Conservation (phyloP, 1,284 basidiomycete species). For the Apiotrichum sp. region DNA sequence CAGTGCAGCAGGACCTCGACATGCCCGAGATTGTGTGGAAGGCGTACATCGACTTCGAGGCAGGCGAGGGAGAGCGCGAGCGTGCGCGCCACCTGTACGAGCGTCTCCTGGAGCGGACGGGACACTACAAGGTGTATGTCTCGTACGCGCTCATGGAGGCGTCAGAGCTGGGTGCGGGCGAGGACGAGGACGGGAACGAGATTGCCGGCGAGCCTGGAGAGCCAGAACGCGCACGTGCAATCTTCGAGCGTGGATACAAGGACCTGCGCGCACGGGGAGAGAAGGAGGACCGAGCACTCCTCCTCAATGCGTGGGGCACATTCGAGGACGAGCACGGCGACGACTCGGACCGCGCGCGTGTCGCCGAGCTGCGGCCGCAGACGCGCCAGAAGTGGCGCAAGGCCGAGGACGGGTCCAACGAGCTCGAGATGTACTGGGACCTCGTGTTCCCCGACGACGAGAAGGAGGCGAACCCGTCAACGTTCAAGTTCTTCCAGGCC, state of each 20-base stretch:
- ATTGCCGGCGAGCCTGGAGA: conserved; percentile 65
- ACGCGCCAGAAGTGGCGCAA: conserved; percentile 77
- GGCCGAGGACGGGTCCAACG: conserved; percentile 73
- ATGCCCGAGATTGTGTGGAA: conserved; percentile 98
- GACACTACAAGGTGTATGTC: conserved; percentile 75
- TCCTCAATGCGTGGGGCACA: conserved; percentile 87
- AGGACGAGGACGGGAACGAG: conserved; percentile 66
- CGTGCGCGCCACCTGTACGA: conserved; percentile 82
- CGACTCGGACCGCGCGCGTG: conserved; percentile 62
- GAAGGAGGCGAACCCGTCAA: conserved; percentile 78
- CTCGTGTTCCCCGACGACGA: conserved; percentile 93
- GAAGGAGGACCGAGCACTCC: conserved; percentile 83
- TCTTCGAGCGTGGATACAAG: conserved; percentile 81
- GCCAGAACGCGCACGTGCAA: conserved; percentile 59
- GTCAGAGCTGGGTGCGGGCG: conserved; percentile 52
- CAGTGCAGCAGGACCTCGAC: conserved; percentile 86
- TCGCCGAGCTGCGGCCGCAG: conserved; percentile 83
- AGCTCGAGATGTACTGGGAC: conserved; percentile 85
- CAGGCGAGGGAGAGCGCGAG: conserved; percentile 78
- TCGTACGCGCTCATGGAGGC: conserved; percentile 50
- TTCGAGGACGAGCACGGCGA: conserved; percentile 77
- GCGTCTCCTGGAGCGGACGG: conserved; percentile 75
- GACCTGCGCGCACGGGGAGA: conserved; percentile 71
- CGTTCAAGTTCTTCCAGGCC: conserved; percentile 89
- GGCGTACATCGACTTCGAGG: conserved; percentile 91